Percentiles rank a stretch among this genome's conserved stretches.
These are phyloP conservation scores for Cynara cardunculus DNA, from an alignment of 129 eudicot species.

Conservation along the genomic window DNA sequence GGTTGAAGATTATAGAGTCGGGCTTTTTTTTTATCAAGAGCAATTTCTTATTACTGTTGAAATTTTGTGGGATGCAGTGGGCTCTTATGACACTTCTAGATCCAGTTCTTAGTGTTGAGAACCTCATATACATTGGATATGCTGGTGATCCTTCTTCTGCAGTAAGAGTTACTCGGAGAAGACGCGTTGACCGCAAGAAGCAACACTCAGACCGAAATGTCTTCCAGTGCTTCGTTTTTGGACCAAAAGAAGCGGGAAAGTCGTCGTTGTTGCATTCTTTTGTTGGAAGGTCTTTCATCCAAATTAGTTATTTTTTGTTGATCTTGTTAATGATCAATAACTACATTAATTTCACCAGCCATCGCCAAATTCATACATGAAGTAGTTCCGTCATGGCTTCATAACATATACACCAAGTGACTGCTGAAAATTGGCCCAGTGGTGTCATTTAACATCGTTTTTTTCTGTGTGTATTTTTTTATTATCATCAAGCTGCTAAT, in stretches of 20 bases:
- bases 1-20: background rate
- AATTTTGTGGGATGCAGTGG: constrained; percentile 60
- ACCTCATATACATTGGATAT: constrained; percentile 81
- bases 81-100: constrained; percentile 90
- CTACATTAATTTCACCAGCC: background rate
- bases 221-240: constrained; percentile 92
- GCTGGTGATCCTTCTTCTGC: constrained; percentile 85
- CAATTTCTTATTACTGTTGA: background rate
- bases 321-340: background rate
- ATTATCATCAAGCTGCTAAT: constrained; percentile 1
- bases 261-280: constrained; percentile 68
- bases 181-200: constrained; percentile 87
- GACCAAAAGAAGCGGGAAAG: constrained; percentile 88
- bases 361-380: background rate
- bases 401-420: background rate
- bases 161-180: constrained; percentile 70
- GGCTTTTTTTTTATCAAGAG: background rate
- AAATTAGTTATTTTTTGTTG: background rate
- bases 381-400: background rate
- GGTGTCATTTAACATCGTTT: background rate
- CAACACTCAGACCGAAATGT: constrained; percentile 84
- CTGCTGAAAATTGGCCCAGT: background rate
- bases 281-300: constrained; percentile 67
- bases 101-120: constrained; percentile 82
- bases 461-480: background rate